Percentiles rank a stretch among this genome's conserved stretches.
Evolutionary conservation across 139 green algal species (phyloP).

Genomic region (Pseudopediastrum boryanum): DNA sequence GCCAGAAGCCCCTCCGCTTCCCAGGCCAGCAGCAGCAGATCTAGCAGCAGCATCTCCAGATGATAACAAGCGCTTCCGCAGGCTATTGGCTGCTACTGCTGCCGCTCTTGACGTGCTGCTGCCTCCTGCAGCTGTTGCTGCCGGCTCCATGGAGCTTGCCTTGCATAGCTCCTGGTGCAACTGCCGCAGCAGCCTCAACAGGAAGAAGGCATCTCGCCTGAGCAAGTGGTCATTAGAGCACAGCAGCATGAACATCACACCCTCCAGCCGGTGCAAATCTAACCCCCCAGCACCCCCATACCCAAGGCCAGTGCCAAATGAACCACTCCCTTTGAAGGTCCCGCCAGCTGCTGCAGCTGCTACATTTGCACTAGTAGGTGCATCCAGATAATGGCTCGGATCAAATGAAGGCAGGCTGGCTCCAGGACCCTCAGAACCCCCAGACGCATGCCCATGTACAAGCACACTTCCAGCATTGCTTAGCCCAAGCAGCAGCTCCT

Average conservation of each 20-base stretch:
- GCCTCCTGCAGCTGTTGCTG: not conserved
- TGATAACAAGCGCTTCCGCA: too few relatives aligned
- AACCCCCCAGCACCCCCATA: too few relatives aligned
- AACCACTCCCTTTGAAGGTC: too few relatives aligned
- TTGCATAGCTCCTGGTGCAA: slow-evolving; percentile 47
- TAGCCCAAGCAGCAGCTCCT: too few relatives aligned
- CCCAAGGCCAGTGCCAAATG: too few relatives aligned
- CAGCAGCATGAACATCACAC: slow-evolving; percentile 61
- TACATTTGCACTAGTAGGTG: too few relatives aligned
- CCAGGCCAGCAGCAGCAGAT: not conserved
- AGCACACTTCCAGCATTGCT: too few relatives aligned
- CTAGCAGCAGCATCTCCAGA: not conserved
- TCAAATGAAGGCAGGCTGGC: too few relatives aligned
- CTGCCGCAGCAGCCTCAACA: slow-evolving; percentile 36
- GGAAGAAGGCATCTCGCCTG: slow-evolving; percentile 43
- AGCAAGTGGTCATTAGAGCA: slow-evolving; percentile 50
- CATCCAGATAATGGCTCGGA: too few relatives aligned
- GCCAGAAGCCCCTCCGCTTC: not conserved
- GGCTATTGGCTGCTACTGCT: not conserved
- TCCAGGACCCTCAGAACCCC: too few relatives aligned
- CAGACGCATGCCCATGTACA: too few relatives aligned
- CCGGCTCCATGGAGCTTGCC: not conserved
- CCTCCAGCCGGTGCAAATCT: slow-evolving; percentile 71
- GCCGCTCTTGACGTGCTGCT: slow-evolving; percentile 3
- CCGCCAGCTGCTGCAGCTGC: too few relatives aligned